Percentiles rank a stretch among this genome's conserved stretches.
phyloP scores from a whole-genome alignment of 2,329 filamentous ascomycete species.

The Tolypocladium amazonense region DNA sequence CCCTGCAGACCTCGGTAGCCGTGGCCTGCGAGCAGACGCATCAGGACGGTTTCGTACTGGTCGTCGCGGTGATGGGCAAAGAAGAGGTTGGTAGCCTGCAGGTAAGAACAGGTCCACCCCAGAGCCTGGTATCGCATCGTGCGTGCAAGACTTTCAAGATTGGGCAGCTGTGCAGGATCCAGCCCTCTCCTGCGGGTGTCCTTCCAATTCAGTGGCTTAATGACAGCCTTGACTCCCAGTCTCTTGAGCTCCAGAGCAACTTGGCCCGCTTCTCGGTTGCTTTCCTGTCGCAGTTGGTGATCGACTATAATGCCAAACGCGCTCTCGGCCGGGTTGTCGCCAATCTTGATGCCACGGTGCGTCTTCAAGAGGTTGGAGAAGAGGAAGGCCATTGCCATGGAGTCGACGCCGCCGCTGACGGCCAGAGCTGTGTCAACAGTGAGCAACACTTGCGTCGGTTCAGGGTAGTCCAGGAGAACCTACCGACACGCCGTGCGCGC shows the following conservation, averaged over 20 bases:
- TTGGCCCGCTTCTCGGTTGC: constrained; percentile 36
- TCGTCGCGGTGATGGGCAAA: constrained; percentile 86
- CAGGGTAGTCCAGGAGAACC: constrained; percentile 6
- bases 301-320: constrained; percentile 44
- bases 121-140: constrained; percentile 62
- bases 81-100: constrained; percentile 50
- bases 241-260: constrained; percentile 30
- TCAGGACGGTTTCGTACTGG: constrained; percentile 79
- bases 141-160: constrained; percentile 71
- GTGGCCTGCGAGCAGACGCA: constrained; percentile 62
- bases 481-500: constrained; percentile 31
- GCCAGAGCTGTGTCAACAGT: constrained; percentile 50
- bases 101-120: constrained; percentile 45
- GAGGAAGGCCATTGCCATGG: constrained; percentile 85
- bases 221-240: constrained; percentile 21
- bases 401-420: constrained; percentile 88
- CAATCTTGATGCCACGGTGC: constrained; percentile 25
- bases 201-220: constrained; percentile 35
- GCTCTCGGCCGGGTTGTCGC: constrained; percentile 30
- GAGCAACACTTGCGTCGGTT: background rate
- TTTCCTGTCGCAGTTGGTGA: constrained; percentile 44
- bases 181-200: constrained; percentile 16
- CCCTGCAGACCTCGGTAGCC: constrained; percentile 60
- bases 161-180: constrained; percentile 32
- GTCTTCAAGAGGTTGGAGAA: constrained; percentile 38